Evolutionary conservation across 768 basidiomycete genomes (phyloP), one percentile per base, ranked within the genome.

Genomic region (Wakefieldia striispora): DNA sequence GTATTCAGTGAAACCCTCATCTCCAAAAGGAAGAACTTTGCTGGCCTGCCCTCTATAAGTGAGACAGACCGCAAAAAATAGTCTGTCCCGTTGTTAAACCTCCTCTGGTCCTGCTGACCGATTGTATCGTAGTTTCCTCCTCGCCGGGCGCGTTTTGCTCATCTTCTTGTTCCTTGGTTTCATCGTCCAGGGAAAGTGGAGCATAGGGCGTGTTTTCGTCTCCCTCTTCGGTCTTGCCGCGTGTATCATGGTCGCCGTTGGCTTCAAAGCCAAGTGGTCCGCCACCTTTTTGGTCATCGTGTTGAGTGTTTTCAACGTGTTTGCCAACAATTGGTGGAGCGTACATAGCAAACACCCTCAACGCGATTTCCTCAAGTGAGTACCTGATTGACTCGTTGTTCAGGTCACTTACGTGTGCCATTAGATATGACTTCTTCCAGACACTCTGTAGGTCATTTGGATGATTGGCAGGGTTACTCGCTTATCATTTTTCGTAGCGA

Each of bases 101-200:
- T 20, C 7, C 17, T 29, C n/a, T 29, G 29, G 20, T 50, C 19
- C 21, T 23, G 47, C 51, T 55, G 14, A 55, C 4, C 19, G 16
- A 38, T 34, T 21, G 17, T n/a, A n/a, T 21, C 26, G 35, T 63
- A 97, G 95, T 70, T 95, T 97, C 85, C 87, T 98, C 60, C 86
- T 99, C 44, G 89, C 95, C 1, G 97, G 97, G 45, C 94, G 97
- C 53, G 85, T 98, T 51, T 83, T 99, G 51, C 84, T 98, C 62
- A 97, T 99, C 66, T 98, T 99, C 87, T 83, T 99, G 40, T 99
- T 99, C 85, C 77, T 99, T 56, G 97, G 97, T 1, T 98, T 98
- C 77, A 87, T 97, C 55, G 70, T 97, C 57, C 92, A 97, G 67
- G 95, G 95, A 29, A 73, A 82, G 66, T 97, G 95, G 93, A 88